Percentiles rank a stretch among this genome's conserved stretches.
These are phyloP conservation scores for Aspergillus aculeatus DNA, from an alignment of 2,329 filamentous ascomycete species.

Conservation along the genomic window DNA sequence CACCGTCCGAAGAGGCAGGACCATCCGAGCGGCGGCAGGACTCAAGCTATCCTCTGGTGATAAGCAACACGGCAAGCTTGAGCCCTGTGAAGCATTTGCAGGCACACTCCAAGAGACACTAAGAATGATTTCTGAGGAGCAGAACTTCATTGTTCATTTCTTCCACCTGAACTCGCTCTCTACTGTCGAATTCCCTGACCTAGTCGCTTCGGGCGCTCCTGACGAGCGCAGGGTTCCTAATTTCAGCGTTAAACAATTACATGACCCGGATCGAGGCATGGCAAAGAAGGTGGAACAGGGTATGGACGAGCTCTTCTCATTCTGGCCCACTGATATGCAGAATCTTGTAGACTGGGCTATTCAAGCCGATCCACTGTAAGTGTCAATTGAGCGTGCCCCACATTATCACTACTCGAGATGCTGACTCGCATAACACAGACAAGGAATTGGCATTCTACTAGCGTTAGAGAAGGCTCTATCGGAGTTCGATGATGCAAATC, in stretches of 20 bases:
- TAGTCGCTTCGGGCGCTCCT: conserved; percentile 65
- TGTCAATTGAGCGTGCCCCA: conserved; percentile 21
- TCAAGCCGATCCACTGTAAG: conserved; percentile 75
- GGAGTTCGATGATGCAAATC: conserved; percentile 83
- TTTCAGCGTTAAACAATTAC: conserved; percentile 69
- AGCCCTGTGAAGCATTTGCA: conserved; percentile 78
- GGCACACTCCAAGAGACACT: conserved; percentile 78
- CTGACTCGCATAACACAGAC: conserved; percentile 50
- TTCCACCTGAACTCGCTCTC: conserved; percentile 91
- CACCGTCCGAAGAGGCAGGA: conserved; percentile 92
- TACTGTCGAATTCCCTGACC: conserved; percentile 77
- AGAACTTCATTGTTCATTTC: conserved; percentile 96
- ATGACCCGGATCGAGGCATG: conserved; percentile 84
- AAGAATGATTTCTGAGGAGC: conserved; percentile 83
- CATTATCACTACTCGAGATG: conserved; percentile 1
- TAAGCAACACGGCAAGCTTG: conserved; percentile 62
- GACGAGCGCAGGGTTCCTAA: conserved; percentile 70
- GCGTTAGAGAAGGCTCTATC: conserved; percentile 75
- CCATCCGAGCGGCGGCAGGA: conserved; percentile 50
- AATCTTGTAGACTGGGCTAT: conserved; percentile 81
- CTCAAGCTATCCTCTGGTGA: conserved; percentile 49
- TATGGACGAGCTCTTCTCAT: conserved; percentile 86
- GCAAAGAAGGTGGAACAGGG: conserved; percentile 80
- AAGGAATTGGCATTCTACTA: conserved; percentile 84
- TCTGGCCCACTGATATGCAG: conserved; percentile 75